Evolutionary conservation across 495 filamentous ascomycete genomes (phyloP).

Genomic region (Mycothermus thermophilus): DNA sequence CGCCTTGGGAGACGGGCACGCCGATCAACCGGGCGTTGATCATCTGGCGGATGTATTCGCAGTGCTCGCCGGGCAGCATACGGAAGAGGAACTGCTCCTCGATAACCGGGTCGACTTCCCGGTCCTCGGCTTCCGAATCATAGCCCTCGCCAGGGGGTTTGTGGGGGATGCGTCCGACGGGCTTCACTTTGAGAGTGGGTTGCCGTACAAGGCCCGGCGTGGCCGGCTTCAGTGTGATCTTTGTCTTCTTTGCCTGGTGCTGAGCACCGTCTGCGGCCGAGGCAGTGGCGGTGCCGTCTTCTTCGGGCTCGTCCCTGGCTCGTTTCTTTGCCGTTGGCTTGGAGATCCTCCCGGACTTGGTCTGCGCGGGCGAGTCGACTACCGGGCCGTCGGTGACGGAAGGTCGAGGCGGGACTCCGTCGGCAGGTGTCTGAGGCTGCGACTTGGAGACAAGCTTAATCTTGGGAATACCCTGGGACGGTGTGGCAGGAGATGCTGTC

Average conservation of each 20-base stretch:
- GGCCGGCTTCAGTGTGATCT: conserved; percentile 22
- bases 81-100: conserved; percentile 82
- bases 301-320: conserved; percentile 26
- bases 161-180: conserved; percentile 39
- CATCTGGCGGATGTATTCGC: conserved; percentile 60
- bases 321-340: conserved; percentile 39
- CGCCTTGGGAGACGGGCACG: conserved; percentile 41
- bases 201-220: conserved; percentile 15
- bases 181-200: conserved; percentile 27
- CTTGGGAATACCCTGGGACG: conserved; percentile 26
- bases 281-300: no score
- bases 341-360: conserved; percentile 33
- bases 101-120: conserved; percentile 70
- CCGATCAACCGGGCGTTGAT: conserved; percentile 64
- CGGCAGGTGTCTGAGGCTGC: conserved; percentile 34
- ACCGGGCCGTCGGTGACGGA: background rate
- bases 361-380: conserved; percentile 18
- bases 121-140: conserved; percentile 90
- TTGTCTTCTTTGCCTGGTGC: conserved; percentile 27
- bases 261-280: no score
- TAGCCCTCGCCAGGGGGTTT: conserved; percentile 74
- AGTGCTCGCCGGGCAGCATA: conserved; percentile 73
- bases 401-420: conserved; percentile 1
- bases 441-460: conserved; percentile 38
- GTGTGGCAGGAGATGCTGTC: conserved; percentile 13